Evolutionary conservation across 23 red algal genomes (phyloP).

Genomic region (Porphyridium purpureum): DNA sequence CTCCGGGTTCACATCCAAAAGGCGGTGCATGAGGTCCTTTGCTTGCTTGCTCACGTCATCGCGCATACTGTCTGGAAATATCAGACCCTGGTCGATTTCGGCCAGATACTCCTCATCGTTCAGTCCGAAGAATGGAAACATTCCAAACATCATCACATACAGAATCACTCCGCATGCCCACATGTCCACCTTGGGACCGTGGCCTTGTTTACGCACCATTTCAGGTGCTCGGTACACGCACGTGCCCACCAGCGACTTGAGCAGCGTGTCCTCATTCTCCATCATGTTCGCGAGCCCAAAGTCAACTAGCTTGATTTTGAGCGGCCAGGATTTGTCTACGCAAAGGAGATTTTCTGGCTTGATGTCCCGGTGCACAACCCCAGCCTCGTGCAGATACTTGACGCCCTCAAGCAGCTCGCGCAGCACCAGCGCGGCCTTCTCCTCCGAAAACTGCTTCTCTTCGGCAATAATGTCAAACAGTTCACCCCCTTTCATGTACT

Average conservation of each 20-base stretch:
- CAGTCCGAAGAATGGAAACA: conserved; percentile 74
- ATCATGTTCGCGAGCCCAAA: conserved; percentile 76
- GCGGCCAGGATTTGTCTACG: conserved; percentile 19
- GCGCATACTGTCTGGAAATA: conserved; percentile 64
- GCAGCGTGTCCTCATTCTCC: no score
- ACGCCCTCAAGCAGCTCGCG: conserved; percentile 62
- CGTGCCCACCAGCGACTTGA: no score
- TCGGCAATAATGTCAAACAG: conserved; percentile 73
- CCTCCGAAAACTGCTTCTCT: conserved; percentile 58
- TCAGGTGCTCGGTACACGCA: conserved; percentile 71
- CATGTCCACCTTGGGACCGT: conserved; percentile 57
- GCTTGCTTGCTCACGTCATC: conserved; percentile 41
- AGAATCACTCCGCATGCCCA: conserved; percentile 75
- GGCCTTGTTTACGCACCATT: conserved; percentile 39
- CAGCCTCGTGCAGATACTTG: conserved; percentile 52
- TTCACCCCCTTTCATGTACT: conserved; percentile 76
- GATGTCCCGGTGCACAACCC: conserved; percentile 75
- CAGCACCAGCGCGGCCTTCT: conserved; percentile 51
- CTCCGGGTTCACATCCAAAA: conserved; percentile 58
- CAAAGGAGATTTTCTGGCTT: conserved; percentile 89
- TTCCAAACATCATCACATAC: conserved; percentile 78
- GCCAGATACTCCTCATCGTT: conserved; percentile 70
- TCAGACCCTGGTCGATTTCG: conserved; percentile 26
- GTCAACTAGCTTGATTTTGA: conserved; percentile 73
- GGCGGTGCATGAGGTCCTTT: conserved; percentile 37